A percentile compares a stretch with the other conserved stretches of the same genome.
phyloP scores from a whole-genome alignment of 2,329 filamentous ascomycete genomes.

The Hypoxylon sp. region DNA sequence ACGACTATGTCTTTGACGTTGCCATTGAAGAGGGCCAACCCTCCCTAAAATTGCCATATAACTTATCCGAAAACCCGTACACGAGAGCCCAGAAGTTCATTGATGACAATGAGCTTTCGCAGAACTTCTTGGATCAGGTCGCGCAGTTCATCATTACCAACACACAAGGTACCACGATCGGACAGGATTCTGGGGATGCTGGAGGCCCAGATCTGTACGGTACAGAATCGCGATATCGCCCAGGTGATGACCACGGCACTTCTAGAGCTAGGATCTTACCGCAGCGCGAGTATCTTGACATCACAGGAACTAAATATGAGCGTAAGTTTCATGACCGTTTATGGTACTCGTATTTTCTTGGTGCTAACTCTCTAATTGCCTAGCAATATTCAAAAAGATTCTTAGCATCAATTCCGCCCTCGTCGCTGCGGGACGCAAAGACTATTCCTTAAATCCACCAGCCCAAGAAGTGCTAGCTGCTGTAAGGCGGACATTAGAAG shows the following conservation, averaged over 20 bases:
- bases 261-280: slow-evolving; percentile 75
- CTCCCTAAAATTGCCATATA: slow-evolving; percentile 92
- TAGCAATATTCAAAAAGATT: slow-evolving; percentile 81
- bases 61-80: slow-evolving; percentile 92
- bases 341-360: not conserved
- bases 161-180: slow-evolving; percentile 88
- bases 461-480: slow-evolving; percentile 75
- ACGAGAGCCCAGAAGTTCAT: slow-evolving; percentile 93
- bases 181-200: slow-evolving; percentile 67
- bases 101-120: slow-evolving; percentile 86
- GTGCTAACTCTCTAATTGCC: slow-evolving; percentile 37
- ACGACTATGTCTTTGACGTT: slow-evolving; percentile 97
- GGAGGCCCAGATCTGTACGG: slow-evolving; percentile 80
- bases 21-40: slow-evolving; percentile 96
- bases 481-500: slow-evolving; percentile 76
- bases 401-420: slow-evolving; percentile 81
- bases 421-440: slow-evolving; percentile 78
- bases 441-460: slow-evolving; percentile 78
- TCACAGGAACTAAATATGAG: slow-evolving; percentile 79
- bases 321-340: slow-evolving; percentile 55
- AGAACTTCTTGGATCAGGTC: slow-evolving; percentile 90
- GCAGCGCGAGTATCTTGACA: slow-evolving; percentile 83
- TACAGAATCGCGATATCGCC: slow-evolving; percentile 82
- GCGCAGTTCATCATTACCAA: slow-evolving; percentile 94
- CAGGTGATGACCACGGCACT: slow-evolving; percentile 71